Base-by-base conservation (phyloP, 257 asterid species). In the Paraleonurus japonicus region DNA sequence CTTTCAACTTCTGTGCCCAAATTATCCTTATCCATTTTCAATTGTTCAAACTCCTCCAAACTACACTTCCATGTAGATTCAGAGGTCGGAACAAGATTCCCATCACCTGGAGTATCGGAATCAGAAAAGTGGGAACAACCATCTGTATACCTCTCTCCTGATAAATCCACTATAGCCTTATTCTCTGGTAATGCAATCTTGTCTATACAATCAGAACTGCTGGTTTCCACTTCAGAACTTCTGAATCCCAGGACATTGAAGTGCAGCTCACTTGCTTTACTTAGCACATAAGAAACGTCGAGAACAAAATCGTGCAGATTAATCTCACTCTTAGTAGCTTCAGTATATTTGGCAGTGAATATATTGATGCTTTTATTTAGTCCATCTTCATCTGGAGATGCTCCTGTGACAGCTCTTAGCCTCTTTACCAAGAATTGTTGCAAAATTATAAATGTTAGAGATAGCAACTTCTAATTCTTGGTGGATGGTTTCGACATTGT, bases 101-200 rank as follows among this genome's bases (percentile, higher is more conserved):
- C 95, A 58, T 86, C 89, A 57, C 82, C 89, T 6, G 92, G 90
- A 66, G 85, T 81, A 77, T 95, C 98, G 22, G 89, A 85, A 79
- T 91, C 96, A 41, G 95, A 91, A 74, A 85, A 89, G 70, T 82
- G 81, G 62, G 85, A 39, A 32, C 94, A 81, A 50, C 88, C 87
- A 66, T 78, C 87, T 59, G 80, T 73, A 79, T 80, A 84, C 26
- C 70, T 75, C 60, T 85, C 92, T 51, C 79, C 90, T 4, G 87
- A 73, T 41, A 76, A 74, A 39, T 85, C 85, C 57, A 72, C 80
- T 8, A 75, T 77, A 59, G 66, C 90, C 76, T 86, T 89, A 80
- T 88, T 89, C 76, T 85, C 97, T 27, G 98, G 96, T 41, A 95
- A 77, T 12, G 87, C 97, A 65, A 92, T 88, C 81, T 95, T 95